Percentiles rank a stretch among this genome's conserved stretches.
Evolutionary conservation across 2,329 filamentous ascomycete species (phyloP).

Genomic region (Colletotrichum lupini): DNA sequence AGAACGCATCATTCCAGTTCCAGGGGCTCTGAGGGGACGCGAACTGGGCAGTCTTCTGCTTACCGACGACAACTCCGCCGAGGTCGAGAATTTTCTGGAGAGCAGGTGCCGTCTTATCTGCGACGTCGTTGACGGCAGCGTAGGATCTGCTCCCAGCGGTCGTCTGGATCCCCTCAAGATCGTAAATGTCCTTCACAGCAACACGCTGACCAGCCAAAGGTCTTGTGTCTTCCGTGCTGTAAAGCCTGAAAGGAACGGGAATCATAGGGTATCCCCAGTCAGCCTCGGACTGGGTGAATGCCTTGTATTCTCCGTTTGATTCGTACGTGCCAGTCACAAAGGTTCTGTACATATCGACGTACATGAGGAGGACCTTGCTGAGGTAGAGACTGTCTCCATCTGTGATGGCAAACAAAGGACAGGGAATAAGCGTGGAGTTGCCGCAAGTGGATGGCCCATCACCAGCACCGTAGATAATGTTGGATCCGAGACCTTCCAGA

Average conservation of each 20-base stretch:
- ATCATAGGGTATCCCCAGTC: constrained; percentile 34
- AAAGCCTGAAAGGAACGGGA: constrained; percentile 52
- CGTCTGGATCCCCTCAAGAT: constrained; percentile 62
- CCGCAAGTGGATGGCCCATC: background rate
- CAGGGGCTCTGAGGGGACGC: constrained; percentile 52
- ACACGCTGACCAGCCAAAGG: constrained; percentile 52
- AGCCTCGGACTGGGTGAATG: background rate
- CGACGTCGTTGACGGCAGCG: constrained; percentile 60
- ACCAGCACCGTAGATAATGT: background rate
- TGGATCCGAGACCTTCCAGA: background rate
- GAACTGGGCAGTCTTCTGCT: constrained; percentile 63
- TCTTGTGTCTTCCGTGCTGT: constrained; percentile 44
- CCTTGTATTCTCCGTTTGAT: constrained; percentile 16
- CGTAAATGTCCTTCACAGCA: constrained; percentile 47
- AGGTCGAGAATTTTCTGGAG: constrained; percentile 68
- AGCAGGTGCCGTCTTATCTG: constrained; percentile 57
- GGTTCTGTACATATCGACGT: constrained; percentile 12
- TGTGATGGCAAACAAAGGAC: background rate
- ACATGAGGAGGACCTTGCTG: background rate
- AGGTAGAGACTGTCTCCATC: background rate
- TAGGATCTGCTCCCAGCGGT: constrained; percentile 69
- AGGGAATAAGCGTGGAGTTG: background rate
- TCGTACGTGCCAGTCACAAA: constrained; percentile 22
- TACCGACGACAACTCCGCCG: constrained; percentile 67
- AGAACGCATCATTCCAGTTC: constrained; percentile 55